Conservation (phyloP, 164 flowering plant genomes). For the Umbilicus rupestris region DNA sequence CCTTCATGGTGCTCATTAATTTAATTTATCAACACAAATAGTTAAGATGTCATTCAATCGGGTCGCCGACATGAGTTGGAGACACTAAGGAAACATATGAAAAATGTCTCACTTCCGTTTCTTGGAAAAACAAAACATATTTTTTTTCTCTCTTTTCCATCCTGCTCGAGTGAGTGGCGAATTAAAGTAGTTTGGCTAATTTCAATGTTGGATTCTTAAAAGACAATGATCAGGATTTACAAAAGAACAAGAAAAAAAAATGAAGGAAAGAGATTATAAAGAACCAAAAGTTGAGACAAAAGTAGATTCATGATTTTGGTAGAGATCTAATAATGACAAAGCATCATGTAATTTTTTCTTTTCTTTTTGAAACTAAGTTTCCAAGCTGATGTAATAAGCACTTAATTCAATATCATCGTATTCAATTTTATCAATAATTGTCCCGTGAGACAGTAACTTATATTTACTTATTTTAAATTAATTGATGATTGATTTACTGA, state of each 20-base stretch:
- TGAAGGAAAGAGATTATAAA: not conserved
- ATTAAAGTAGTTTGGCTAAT: not conserved
- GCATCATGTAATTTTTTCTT: not conserved
- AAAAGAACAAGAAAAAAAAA: not conserved
- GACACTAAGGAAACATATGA: not conserved
- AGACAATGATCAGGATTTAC: not conserved
- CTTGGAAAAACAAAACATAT: not conserved
- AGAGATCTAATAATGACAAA: not conserved
- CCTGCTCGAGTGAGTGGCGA: too few species aligned
- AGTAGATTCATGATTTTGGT: not conserved
- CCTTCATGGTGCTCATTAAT: not conserved
- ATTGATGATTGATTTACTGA: too few species aligned
- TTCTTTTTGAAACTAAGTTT: not conserved
- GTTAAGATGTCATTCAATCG: too few species aligned
- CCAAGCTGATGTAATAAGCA: too few species aligned
- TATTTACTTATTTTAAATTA: too few species aligned
- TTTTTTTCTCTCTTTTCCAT: too few species aligned
- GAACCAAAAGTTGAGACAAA: not conserved
- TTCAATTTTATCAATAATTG: too few species aligned
- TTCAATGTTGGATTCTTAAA: not conserved
- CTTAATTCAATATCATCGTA: too few species aligned
- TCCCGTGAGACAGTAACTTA: too few species aligned
- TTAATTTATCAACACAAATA: not conserved
- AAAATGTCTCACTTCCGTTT: not conserved
- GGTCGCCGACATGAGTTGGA: not conserved